These are phyloP conservation scores for Monosporascus cannonballus DNA, from an alignment of 2,329 filamentous ascomycete genomes.

Conservation along the genomic window DNA sequence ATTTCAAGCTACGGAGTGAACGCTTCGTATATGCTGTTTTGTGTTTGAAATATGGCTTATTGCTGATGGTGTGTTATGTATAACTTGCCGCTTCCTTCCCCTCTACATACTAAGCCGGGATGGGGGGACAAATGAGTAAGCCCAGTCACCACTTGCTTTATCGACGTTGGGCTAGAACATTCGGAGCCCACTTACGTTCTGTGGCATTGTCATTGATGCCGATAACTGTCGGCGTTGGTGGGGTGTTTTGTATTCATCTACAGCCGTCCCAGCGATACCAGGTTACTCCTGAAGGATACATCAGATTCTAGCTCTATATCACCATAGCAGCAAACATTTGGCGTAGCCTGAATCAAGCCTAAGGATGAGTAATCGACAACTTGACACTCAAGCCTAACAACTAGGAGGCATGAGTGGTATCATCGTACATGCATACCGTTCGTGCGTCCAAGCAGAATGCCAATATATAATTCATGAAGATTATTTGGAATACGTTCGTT, in stretches of 20 bases:
- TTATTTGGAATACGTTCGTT: too few relatives aligned
- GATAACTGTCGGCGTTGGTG: conserved; percentile 36
- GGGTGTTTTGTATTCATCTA: conserved; percentile 36
- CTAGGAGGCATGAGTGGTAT: too few relatives aligned
- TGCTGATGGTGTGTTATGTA: neutral
- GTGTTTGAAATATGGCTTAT: neutral
- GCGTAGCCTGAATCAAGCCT: too few relatives aligned
- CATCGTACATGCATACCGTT: too few relatives aligned
- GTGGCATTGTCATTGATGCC: conserved; percentile 43
- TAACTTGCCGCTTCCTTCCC: conserved; percentile 7
- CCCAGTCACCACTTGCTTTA: conserved; percentile 33
- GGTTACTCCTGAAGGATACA: neutral
- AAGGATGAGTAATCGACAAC: too few relatives aligned
- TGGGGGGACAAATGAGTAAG: neutral
- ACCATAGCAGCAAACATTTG: too few relatives aligned
- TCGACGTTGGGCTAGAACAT: conserved; percentile 48
- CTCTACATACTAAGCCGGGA: conserved; percentile 5
- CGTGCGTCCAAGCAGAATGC: too few relatives aligned
- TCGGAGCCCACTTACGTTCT: conserved; percentile 47
- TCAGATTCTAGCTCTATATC: neutral
- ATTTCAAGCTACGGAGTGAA: neutral
- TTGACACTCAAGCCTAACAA: too few relatives aligned
- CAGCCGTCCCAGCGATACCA: conserved; percentile 7
- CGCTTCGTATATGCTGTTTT: neutral
- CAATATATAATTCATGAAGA: too few relatives aligned